Conservation (phyloP, 2,329 filamentous ascomycete species). For the Nannizzia gypsea region DNA sequence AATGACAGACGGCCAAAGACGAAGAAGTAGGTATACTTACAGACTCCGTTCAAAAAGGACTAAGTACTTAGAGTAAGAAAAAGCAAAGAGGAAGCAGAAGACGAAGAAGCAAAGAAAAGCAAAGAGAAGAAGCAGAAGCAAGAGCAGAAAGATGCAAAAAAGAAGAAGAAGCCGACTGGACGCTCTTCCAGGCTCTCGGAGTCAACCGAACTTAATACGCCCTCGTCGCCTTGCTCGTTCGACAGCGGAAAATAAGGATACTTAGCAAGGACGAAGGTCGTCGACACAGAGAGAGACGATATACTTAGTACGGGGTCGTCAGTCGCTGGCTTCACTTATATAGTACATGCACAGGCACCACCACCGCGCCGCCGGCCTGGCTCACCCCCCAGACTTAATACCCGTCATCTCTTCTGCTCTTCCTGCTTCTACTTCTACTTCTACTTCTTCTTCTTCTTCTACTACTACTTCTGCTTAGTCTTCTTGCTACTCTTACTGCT, state of each 20-base stretch:
- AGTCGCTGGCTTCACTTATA: not conserved
- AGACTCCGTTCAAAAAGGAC: no score
- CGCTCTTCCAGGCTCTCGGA: conserved; percentile 5
- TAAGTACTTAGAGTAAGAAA: no score
- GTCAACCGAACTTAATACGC: conserved; percentile 2
- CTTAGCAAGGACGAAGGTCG: not conserved
- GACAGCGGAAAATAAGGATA: not conserved
- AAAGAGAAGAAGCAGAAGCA: not conserved
- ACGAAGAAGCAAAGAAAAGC: no score
- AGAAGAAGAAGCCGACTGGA: conserved; percentile 15
- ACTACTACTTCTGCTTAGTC: not conserved
- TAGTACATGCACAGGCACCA: not conserved
- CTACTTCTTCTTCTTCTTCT: not conserved
- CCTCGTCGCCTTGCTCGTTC: not conserved
- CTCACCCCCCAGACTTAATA: not conserved
- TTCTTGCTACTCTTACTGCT: not conserved
- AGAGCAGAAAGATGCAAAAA: conserved; percentile 10
- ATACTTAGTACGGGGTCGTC: not conserved
- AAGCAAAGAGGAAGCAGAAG: no score
- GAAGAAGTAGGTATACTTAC: no score
- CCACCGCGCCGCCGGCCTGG: not conserved
- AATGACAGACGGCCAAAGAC: no score
- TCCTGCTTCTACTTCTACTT: not conserved
- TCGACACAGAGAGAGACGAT: no score
- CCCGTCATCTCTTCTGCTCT: not conserved